phyloP scores from a whole-genome alignment of 257 asterid genomes.

The Solanum bulbocastanum region DNA sequence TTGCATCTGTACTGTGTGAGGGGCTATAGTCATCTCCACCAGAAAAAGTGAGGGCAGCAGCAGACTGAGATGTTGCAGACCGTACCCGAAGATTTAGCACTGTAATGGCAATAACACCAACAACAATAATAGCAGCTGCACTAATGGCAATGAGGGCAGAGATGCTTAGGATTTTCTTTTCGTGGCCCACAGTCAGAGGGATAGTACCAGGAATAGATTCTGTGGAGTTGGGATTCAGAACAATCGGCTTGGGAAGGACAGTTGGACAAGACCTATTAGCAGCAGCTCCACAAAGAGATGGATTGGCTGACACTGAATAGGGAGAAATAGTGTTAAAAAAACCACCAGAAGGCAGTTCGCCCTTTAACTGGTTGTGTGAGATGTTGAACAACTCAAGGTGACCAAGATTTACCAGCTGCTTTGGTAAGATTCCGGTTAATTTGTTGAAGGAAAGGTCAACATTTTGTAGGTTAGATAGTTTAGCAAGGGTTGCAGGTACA shows the following conservation, averaged over 20 bases:
- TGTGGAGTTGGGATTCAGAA: constrained; percentile 63
- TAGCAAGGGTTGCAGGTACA: constrained; percentile 48
- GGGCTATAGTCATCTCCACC: constrained; percentile 62
- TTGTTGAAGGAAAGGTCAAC: constrained; percentile 73
- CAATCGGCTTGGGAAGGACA: constrained; percentile 82
- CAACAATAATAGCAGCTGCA: constrained; percentile 68
- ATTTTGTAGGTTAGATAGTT: constrained; percentile 40
- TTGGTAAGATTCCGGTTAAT: constrained; percentile 62
- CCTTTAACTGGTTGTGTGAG: constrained; percentile 76
- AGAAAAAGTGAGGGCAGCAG: constrained; percentile 53
- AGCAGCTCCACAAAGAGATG: constrained; percentile 75
- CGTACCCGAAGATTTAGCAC: constrained; percentile 76
- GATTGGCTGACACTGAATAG: constrained; percentile 55
- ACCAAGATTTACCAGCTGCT: constrained; percentile 56
- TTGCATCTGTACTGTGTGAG: constrained; percentile 48
- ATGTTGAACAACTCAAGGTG: constrained; percentile 58
- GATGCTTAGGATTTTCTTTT: constrained; percentile 70
- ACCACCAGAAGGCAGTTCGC: constrained; percentile 68
- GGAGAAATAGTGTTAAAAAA: constrained; percentile 77
- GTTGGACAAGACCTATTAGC: constrained; percentile 51
- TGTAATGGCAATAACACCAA: constrained; percentile 75
- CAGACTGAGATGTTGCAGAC: constrained; percentile 41
- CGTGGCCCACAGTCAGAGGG: constrained; percentile 33
- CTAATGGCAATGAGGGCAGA: constrained; percentile 88
- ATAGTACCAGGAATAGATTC: constrained; percentile 41